Evolutionary conservation across 169 alveolate species (phyloP).

Genomic region (Fabrea salina): DNA sequence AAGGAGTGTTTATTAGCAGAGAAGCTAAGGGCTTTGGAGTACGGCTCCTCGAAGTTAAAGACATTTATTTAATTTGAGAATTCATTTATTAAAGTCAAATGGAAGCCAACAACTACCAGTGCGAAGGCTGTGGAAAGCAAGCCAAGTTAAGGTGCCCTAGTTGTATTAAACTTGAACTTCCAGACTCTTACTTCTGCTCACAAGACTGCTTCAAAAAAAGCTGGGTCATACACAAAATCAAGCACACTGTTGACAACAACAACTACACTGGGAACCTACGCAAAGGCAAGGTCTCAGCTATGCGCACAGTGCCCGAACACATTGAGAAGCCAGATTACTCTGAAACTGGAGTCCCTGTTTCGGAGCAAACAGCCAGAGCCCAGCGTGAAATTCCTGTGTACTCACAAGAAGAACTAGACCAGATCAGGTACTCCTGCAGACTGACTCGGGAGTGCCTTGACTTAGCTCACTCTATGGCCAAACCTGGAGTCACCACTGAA

Average conservation of each 20-base stretch:
- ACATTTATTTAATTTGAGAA: no score
- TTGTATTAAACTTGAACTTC: conserved; percentile 73
- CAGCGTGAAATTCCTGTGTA: conserved; percentile 76
- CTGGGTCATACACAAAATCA: conserved; percentile 89
- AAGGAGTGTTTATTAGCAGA: no score
- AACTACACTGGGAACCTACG: conserved; percentile 92
- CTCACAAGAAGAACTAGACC: conserved; percentile 83
- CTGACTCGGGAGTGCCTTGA: conserved; percentile 94
- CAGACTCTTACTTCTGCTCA: conserved; percentile 89
- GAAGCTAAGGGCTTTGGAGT: no score
- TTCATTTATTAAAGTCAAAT: no score
- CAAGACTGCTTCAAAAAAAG: conserved; percentile 92
- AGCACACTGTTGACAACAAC: conserved; percentile 79
- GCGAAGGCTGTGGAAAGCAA: conserved; percentile 62
- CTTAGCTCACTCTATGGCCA: conserved; percentile 88
- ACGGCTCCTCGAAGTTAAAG: no score
- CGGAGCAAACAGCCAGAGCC: conserved; percentile 75
- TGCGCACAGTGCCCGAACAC: conserved; percentile 90
- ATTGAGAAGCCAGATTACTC: conserved; percentile 97
- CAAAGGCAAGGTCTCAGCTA: conserved; percentile 89
- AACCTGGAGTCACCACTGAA: conserved; percentile 96
- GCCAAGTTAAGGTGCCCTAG: conserved; percentile 82
- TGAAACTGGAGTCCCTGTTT: conserved; percentile 86
- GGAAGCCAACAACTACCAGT: neutral
- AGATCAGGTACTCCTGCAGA: conserved; percentile 83